Evolutionary conservation across 2,329 filamentous ascomycete genomes (phyloP).

Genomic region (Fusarium subglutinans): DNA sequence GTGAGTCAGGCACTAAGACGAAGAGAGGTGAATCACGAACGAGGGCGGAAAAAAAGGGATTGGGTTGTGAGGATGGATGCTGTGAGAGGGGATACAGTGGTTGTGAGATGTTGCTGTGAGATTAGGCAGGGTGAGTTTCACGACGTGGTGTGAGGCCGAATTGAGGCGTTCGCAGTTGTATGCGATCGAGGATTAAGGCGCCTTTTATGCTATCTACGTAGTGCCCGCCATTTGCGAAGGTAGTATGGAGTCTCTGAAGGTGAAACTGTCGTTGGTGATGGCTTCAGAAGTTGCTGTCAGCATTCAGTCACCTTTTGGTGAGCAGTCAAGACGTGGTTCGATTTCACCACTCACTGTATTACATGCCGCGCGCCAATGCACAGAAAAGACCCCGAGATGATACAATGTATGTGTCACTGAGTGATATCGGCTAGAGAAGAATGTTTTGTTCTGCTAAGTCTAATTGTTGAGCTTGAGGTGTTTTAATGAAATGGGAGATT

Average conservation of each 20-base stretch:
- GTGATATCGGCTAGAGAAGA: not conserved
- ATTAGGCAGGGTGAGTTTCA: conserved; percentile 21
- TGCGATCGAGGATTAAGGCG: too few relatives aligned
- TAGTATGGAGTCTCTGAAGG: too few relatives aligned
- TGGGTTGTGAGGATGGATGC: not conserved
- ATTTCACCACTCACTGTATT: not conserved
- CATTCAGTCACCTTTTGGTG: not conserved
- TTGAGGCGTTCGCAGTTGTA: not conserved
- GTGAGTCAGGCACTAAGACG: conserved; percentile 26
- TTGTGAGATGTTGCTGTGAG: conserved; percentile 11
- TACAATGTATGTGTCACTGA: not conserved
- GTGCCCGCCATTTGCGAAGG: too few relatives aligned
- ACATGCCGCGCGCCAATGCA: not conserved
- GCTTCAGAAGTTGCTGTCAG: not conserved
- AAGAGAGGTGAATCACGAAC: not conserved
- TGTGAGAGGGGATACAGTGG: conserved; percentile 14
- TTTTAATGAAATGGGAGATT: not conserved
- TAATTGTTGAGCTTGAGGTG: not conserved
- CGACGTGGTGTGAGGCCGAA: not conserved
- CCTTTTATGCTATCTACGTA: too few relatives aligned
- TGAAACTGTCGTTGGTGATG: not conserved
- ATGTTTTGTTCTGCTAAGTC: not conserved
- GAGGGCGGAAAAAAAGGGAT: not conserved
- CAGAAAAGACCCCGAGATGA: not conserved
- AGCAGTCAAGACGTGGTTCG: not conserved